These are phyloP conservation scores for Strobilomyces dryophilus DNA, from an alignment of 768 basidiomycete species.

Conservation along the genomic window DNA sequence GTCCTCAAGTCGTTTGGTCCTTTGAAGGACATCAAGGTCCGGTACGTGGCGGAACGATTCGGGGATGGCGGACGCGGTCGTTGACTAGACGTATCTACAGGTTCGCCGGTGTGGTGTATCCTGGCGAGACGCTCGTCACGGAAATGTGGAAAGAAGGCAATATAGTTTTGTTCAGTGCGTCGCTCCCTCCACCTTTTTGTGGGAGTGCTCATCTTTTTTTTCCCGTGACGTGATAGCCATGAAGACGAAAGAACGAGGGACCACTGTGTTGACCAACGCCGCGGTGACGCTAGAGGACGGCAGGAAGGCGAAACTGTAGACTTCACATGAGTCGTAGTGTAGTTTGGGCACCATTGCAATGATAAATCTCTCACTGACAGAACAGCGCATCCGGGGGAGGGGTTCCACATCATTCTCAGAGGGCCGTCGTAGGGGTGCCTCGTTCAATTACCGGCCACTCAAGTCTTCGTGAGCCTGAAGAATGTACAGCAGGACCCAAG, in stretches of 20 bases:
- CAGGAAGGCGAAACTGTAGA: slow-evolving; percentile 59
- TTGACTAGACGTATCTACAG: slow-evolving; percentile 30
- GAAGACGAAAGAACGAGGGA: slow-evolving; percentile 83
- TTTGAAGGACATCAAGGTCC: slow-evolving; percentile 92
- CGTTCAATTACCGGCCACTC: no score
- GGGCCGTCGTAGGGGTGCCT: not conserved
- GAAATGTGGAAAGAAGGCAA: slow-evolving; percentile 97
- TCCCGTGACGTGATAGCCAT: slow-evolving; percentile 44
- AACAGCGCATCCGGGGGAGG: no score
- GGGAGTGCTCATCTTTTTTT: not conserved
- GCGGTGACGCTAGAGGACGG: slow-evolving; percentile 66
- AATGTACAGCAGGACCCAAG: no score
- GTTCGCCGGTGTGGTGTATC: slow-evolving; percentile 89
- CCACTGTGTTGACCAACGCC: slow-evolving; percentile 70
- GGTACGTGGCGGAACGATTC: slow-evolving; percentile 42
- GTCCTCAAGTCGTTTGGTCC: slow-evolving; percentile 82
- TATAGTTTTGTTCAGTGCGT: slow-evolving; percentile 89
- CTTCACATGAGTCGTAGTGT: not conserved
- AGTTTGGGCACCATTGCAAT: not conserved
- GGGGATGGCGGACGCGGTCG: not conserved
- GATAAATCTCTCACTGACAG: no score
- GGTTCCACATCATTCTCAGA: no score
- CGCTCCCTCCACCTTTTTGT: not conserved
- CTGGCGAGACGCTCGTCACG: slow-evolving; percentile 92
- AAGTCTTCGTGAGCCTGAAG: no score